Percentiles rank a stretch among this genome's conserved stretches.
Conservation (phyloP, 2,329 filamentous ascomycete genomes). For the Fusarium redolens region DNA sequence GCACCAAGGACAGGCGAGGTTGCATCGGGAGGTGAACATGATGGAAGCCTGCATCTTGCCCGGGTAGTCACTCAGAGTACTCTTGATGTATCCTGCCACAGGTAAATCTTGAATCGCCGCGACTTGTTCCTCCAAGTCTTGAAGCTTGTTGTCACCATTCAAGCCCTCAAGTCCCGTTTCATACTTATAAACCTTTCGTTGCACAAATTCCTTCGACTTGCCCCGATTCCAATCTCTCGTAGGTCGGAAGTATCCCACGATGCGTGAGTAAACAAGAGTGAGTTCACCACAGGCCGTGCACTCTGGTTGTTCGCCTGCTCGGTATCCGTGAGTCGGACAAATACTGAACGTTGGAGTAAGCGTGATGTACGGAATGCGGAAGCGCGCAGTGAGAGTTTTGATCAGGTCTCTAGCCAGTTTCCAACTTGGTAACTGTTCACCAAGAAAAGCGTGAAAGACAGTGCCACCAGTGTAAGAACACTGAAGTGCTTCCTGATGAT, state of each 20-base stretch:
- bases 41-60: conserved; percentile 40
- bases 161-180: not conserved
- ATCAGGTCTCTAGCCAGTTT: conserved; percentile 34
- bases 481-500: conserved; percentile 36
- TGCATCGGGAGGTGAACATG: conserved; percentile 42
- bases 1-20: conserved; percentile 40
- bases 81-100: conserved; percentile 37
- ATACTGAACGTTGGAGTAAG: conserved; percentile 42
- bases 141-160: not conserved
- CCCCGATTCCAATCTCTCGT: conserved; percentile 41
- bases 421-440: conserved; percentile 35
- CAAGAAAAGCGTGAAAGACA: conserved; percentile 41
- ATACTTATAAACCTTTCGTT: conserved; percentile 34
- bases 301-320: conserved; percentile 27
- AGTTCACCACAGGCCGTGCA: conserved; percentile 20
- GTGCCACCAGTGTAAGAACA: conserved; percentile 42
- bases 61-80: conserved; percentile 38
- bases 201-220: conserved; percentile 34
- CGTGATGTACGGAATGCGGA: conserved; percentile 39
- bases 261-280: conserved; percentile 39
- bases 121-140: conserved; percentile 19
- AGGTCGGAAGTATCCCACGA: conserved; percentile 39
- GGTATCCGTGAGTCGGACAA: conserved; percentile 35
- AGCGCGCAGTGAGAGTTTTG: conserved; percentile 34
- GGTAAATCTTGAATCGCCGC: conserved; percentile 24